Evolutionary conservation across 2,329 filamentous ascomycete species (phyloP).

Genomic region (Lachnellula hyalina): DNA sequence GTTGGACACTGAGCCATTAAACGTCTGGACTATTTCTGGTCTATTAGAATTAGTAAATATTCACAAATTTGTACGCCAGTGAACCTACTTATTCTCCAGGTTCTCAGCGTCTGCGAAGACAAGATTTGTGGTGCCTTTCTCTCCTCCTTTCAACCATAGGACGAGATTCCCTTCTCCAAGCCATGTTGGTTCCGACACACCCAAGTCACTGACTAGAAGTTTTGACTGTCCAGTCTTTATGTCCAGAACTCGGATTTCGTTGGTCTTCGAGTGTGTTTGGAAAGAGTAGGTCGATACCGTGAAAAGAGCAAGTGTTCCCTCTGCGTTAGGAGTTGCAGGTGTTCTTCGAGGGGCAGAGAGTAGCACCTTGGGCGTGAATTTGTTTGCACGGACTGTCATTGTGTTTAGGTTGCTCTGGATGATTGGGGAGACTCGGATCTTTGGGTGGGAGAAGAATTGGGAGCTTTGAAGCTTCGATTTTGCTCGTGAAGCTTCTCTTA

Average conservation of each 20-base stretch:
- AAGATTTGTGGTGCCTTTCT: constrained; percentile 38
- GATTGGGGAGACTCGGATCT: background rate
- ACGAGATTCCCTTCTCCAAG: constrained; percentile 38
- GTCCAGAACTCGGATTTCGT: constrained; percentile 67
- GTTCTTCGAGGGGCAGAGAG: constrained; percentile 71
- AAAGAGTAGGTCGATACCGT: constrained; percentile 76
- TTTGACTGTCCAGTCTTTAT: constrained; percentile 60
- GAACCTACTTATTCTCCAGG: constrained; percentile 18
- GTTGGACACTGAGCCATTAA: constrained; percentile 52
- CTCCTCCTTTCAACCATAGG: constrained; percentile 43
- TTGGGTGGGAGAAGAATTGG: background rate
- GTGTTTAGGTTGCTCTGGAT: background rate
- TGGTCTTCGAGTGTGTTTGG: constrained; percentile 61
- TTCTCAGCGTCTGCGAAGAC: constrained; percentile 25
- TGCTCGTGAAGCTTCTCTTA: background rate
- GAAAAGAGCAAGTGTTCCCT: constrained; percentile 60
- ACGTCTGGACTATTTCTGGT: constrained; percentile 41
- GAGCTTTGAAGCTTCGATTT: background rate
- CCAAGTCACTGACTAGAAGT: constrained; percentile 58
- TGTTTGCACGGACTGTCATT: constrained; percentile 67
- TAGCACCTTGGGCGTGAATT: constrained; percentile 72
- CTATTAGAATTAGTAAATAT: constrained; percentile 25
- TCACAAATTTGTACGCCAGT: background rate
- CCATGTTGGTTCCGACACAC: constrained; percentile 71
- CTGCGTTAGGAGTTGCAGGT: constrained; percentile 61